phyloP scores from a whole-genome alignment of 495 filamentous ascomycete genomes.

The Lichina pygmaea region DNA sequence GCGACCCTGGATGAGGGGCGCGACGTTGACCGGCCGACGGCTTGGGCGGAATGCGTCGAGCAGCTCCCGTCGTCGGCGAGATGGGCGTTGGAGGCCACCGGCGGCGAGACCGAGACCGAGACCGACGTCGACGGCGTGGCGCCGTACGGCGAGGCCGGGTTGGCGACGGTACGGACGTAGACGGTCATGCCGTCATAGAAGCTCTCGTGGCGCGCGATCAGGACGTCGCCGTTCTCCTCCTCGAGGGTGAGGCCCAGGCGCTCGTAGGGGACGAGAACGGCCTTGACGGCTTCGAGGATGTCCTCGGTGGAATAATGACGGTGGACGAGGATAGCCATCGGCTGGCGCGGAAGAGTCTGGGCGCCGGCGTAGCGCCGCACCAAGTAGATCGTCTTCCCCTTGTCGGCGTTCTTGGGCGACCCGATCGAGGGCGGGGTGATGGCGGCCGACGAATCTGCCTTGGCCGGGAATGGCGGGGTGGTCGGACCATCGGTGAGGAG shows the following conservation, averaged over 20 bases:
- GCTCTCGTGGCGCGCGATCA: slow-evolving; percentile 91
- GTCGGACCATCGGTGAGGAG: slow-evolving; percentile 2
- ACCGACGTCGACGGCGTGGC: slow-evolving; percentile 13
- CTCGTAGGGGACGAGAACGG: slow-evolving; percentile 84
- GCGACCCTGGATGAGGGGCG: slow-evolving; percentile 38
- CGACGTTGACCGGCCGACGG: slow-evolving; percentile 13
- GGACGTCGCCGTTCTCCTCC: slow-evolving; percentile 55
- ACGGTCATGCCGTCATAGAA: slow-evolving; percentile 71
- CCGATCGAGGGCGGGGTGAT: not conserved
- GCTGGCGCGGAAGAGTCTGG: slow-evolving; percentile 28
- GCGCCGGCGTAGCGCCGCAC: slow-evolving; percentile 52
- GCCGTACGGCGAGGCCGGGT: slow-evolving; percentile 2
- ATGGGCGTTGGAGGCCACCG: too few relatives aligned
- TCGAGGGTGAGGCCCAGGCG: slow-evolving; percentile 70
- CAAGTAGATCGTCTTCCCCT: slow-evolving; percentile 51
- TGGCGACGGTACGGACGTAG: slow-evolving; percentile 62
- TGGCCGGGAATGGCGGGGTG: slow-evolving; percentile 4
- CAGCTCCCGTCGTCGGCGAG: not conserved
- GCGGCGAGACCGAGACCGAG: slow-evolving; percentile 6
- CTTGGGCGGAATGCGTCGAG: slow-evolving; percentile 3
- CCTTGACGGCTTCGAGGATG: slow-evolving; percentile 88
- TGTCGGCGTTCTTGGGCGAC: not conserved
- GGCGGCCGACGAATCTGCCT: not conserved
- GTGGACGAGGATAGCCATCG: slow-evolving; percentile 75
- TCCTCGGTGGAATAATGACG: slow-evolving; percentile 87